phyloP scores from a whole-genome alignment of 2,329 filamentous ascomycete genomes.

The Colletotrichum eremochloae region DNA sequence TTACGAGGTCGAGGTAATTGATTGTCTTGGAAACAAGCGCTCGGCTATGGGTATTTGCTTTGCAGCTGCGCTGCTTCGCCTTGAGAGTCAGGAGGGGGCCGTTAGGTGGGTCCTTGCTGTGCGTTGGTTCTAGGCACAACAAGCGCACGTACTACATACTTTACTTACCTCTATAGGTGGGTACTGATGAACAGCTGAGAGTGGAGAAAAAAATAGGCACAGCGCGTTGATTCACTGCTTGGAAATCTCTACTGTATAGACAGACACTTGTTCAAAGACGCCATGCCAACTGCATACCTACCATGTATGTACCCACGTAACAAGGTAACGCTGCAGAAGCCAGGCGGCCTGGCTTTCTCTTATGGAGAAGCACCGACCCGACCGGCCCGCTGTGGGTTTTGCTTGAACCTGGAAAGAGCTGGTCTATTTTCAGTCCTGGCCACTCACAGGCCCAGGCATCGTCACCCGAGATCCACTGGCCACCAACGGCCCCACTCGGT shows the following conservation, averaged over 20 bases:
- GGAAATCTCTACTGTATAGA: too few species aligned
- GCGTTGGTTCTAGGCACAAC: constrained; percentile 1
- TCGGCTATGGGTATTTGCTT: neutral
- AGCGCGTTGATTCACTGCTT: neutral
- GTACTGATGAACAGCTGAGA: neutral
- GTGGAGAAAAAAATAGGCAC: neutral
- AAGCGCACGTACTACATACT: neutral
- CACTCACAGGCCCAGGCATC: constrained; percentile 20
- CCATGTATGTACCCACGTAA: neutral
- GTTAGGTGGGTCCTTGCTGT: neutral
- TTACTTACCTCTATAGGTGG: too few species aligned
- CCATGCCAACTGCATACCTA: too few species aligned
- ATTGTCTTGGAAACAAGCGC: constrained; percentile 1
- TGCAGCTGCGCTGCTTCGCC: neutral
- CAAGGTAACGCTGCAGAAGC: constrained; percentile 2
- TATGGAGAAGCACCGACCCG: constrained; percentile 28
- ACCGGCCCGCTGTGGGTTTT: constrained; percentile 34
- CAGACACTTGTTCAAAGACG: neutral
- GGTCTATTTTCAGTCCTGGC: constrained; percentile 37
- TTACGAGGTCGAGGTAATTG: too few species aligned
- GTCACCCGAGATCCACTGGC: constrained; percentile 4
- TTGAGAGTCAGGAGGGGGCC: neutral
- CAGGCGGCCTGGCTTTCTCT: neutral
- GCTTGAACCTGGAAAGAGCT: neutral
- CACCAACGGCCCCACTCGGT: constrained; percentile 12